Evolutionary conservation across 164 flowering plant genomes (phyloP).

Genomic region (Tetracentron sinense): DNA sequence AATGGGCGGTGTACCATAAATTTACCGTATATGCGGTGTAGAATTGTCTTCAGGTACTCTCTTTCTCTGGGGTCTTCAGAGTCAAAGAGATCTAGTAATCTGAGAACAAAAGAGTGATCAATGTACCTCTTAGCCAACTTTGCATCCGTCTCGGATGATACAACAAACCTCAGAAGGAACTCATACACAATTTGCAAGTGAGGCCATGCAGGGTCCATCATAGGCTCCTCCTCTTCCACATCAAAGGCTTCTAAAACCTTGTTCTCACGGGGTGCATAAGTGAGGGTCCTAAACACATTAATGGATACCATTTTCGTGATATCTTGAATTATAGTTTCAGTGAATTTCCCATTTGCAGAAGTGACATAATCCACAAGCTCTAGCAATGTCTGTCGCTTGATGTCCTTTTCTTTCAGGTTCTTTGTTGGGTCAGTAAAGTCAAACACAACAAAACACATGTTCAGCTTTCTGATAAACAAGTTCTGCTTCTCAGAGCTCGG

Average conservation of each 20-base stretch:
- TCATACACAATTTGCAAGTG: constrained; percentile 86
- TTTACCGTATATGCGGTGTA: constrained; percentile 32
- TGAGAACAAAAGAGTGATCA: constrained; percentile 73
- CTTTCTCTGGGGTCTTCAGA: constrained; percentile 59
- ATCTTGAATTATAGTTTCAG: constrained; percentile 61
- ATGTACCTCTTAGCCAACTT: constrained; percentile 72
- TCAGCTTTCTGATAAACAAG: constrained; percentile 62
- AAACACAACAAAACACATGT: constrained; percentile 60
- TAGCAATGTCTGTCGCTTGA: constrained; percentile 67
- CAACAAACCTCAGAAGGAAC: constrained; percentile 62
- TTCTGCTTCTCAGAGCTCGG: constrained; percentile 62
- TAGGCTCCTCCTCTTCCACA: constrained; percentile 81
- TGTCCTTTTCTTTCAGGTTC: constrained; percentile 69
- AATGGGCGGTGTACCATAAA: constrained; percentile 52
- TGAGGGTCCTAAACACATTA: constrained; percentile 60
- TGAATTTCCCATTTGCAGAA: constrained; percentile 59
- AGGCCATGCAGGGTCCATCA: constrained; percentile 86
- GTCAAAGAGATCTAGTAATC: constrained; percentile 70
- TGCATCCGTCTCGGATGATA: constrained; percentile 75
- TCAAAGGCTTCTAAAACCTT: constrained; percentile 54
- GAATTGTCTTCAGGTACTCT: constrained; percentile 31
- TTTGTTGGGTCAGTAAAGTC: constrained; percentile 81
- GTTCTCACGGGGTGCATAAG: constrained; percentile 56
- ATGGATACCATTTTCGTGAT: constrained; percentile 56
- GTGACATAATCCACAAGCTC: constrained; percentile 82